Percentiles rank a stretch among this genome's conserved stretches.
Conservation (phyloP, 2,329 filamentous ascomycete species). For the Colletotrichum ledebouriae region DNA sequence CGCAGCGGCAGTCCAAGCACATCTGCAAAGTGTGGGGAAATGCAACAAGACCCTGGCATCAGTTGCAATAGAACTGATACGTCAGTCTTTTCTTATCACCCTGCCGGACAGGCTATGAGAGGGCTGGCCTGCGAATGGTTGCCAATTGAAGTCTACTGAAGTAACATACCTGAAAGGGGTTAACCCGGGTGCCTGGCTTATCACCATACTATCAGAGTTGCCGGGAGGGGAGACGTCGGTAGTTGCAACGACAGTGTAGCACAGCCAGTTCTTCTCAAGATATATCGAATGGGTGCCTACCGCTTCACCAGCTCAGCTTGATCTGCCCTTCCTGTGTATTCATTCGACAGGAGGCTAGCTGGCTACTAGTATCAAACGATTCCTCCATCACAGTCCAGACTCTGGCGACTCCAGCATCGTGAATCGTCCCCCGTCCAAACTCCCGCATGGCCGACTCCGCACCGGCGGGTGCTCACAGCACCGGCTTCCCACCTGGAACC, state of each 20-base stretch:
- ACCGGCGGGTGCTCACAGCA: not conserved
- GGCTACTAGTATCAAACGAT: not conserved
- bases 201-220: not conserved
- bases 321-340: not conserved
- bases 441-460: not conserved
- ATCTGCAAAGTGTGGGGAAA: not conserved
- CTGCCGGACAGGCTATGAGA: not conserved
- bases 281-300: slow-evolving; percentile 13
- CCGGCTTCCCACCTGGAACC: slow-evolving; percentile 29
- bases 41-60: not conserved
- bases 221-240: not conserved
- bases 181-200: slow-evolving; percentile 13
- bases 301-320: not conserved
- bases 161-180: not conserved
- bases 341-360: not conserved
- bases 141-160: slow-evolving; percentile 1
- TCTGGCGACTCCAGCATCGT: not conserved
- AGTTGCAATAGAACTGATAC: slow-evolving; percentile 3
- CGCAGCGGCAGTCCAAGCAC: slow-evolving; percentile 1
- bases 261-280: not conserved
- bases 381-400: too few species aligned
- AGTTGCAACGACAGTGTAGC: slow-evolving; percentile 3
- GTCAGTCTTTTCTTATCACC: not conserved
- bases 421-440: not conserved
- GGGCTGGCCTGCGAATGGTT: slow-evolving; percentile 10